phyloP scores from a whole-genome alignment of 108 stramenopile genomes.

The Cyclotella choctawhatcheeana region DNA sequence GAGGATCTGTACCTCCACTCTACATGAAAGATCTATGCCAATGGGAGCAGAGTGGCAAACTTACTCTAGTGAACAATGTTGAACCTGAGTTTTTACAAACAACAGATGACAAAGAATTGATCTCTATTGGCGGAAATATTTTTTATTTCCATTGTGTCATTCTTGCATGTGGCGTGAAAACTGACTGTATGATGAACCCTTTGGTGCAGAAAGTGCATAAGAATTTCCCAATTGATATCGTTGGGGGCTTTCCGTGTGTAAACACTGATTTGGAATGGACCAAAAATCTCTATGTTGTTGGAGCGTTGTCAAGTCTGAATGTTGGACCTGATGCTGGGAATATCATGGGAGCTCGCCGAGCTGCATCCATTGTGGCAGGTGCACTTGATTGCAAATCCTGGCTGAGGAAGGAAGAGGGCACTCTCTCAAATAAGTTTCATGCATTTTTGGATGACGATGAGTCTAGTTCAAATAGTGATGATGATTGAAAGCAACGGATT shows the following conservation, averaged over 20 bases:
- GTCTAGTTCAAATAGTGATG: slow-evolving; percentile 18
- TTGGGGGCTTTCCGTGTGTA: slow-evolving; percentile 63
- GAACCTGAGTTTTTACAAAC: slow-evolving; percentile 12
- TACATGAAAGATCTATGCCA: slow-evolving; percentile 60
- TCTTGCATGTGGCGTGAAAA: slow-evolving; percentile 64
- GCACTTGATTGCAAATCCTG: slow-evolving; percentile 53
- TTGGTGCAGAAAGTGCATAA: slow-evolving; percentile 29
- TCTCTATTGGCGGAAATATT: slow-evolving; percentile 20
- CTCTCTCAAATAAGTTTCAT: slow-evolving; percentile 46
- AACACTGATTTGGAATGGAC: slow-evolving; percentile 64
- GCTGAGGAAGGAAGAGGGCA: slow-evolving; percentile 46
- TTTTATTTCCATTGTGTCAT: slow-evolving; percentile 48
- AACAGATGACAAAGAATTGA: slow-evolving; percentile 14
- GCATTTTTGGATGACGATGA: slow-evolving; percentile 28
- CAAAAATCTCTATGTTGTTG: slow-evolving; percentile 58
- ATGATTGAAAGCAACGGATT: slow-evolving; percentile 8
- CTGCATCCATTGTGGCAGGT: slow-evolving; percentile 61
- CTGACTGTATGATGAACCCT: slow-evolving; percentile 46
- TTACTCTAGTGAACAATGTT: slow-evolving; percentile 16
- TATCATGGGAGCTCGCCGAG: slow-evolving; percentile 73
- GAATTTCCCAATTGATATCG: slow-evolving; percentile 37
- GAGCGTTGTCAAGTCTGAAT: slow-evolving; percentile 59
- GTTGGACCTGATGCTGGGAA: slow-evolving; percentile 76
- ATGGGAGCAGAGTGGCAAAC: slow-evolving; percentile 32
- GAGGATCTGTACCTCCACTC: slow-evolving; percentile 71